Conservation (phyloP, 441 rosid genomes). For the Erodium moschatum region DNA sequence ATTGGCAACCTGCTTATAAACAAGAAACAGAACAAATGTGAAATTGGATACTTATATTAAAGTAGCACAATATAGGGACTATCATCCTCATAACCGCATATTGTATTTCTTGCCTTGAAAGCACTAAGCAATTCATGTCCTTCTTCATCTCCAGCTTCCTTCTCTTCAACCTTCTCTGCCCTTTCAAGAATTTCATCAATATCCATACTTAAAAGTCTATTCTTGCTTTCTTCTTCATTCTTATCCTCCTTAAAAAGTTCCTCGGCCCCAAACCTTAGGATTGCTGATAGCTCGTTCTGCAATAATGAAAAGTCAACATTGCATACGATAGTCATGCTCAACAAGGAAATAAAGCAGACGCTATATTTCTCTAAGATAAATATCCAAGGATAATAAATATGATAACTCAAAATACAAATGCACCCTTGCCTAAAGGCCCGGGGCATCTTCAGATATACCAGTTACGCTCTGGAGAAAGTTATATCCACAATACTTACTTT, state of each 20-base stretch:
- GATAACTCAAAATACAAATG: too few species aligned
- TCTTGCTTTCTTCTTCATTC: conserved; percentile 96
- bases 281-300: conserved; percentile 97
- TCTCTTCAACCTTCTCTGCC: conserved; percentile 95
- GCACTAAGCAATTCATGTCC: conserved; percentile 84
- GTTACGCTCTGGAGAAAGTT: too few species aligned
- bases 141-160: conserved; percentile 49
- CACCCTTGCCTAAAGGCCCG: too few species aligned
- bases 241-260: conserved; percentile 94
- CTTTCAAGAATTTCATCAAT: conserved; percentile 97
- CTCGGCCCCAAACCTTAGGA: conserved; percentile 97
- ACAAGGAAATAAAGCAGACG: not conserved
- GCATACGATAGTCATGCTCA: not conserved
- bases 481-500: too few species aligned
- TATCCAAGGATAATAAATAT: too few species aligned
- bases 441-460: too few species aligned
- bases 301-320: conserved; percentile 21
- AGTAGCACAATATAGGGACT: too few species aligned
- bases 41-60: too few species aligned
- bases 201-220: conserved; percentile 80
- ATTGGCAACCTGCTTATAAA: conserved; percentile 66
- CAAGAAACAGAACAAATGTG: not conserved
- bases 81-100: too few species aligned
- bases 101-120: conserved; percentile 96
- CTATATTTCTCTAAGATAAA: too few species aligned